Percentiles rank a stretch among this genome's conserved stretches.
These are phyloP conservation scores for Nematocida minor DNA, from an alignment of 371 early-diverging fungal genomes.

Conservation along the genomic window DNA sequence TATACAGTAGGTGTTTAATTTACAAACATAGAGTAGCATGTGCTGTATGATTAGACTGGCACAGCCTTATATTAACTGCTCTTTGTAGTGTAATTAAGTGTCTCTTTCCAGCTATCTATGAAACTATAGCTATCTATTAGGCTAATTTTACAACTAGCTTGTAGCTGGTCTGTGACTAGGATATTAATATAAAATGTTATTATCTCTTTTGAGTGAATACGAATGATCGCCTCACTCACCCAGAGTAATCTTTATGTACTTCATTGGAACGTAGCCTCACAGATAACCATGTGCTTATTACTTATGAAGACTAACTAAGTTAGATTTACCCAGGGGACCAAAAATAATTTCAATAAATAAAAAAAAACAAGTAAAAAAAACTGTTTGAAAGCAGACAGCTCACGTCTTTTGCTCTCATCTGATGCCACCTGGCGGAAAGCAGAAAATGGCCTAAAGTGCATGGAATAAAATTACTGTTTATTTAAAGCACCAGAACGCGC, in stretches of 20 bases:
- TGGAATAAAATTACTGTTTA: neutral
- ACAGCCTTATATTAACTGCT: too few relatives aligned
- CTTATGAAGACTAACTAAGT: constrained; percentile 17
- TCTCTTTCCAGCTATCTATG: too few relatives aligned
- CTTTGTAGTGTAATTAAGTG: too few relatives aligned
- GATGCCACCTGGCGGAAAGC: too few relatives aligned
- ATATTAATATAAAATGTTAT: constrained; percentile 21
- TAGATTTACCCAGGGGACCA: neutral
- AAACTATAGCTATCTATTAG: too few relatives aligned
- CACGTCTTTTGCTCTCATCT: too few relatives aligned
- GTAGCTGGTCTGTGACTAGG: neutral
- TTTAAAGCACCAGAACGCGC: constrained; percentile 35
- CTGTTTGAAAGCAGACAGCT: constrained; percentile 9
- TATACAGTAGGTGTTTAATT: too few relatives aligned
- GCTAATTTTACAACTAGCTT: too few relatives aligned
- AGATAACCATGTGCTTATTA: constrained; percentile 11
- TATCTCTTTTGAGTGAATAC: neutral
- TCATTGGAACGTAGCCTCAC: constrained; percentile 45
- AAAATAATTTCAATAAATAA: neutral
- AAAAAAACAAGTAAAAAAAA: constrained; percentile 13
- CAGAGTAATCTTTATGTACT: constrained; percentile 45
- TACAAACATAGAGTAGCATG: too few relatives aligned
- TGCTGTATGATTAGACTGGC: too few relatives aligned
- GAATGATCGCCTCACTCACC: constrained; percentile 25
- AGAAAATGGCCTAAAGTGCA: neutral